phyloP scores from a whole-genome alignment of 371 early-diverging fungal genomes.

The Cokeromyces recurvatus region DNA sequence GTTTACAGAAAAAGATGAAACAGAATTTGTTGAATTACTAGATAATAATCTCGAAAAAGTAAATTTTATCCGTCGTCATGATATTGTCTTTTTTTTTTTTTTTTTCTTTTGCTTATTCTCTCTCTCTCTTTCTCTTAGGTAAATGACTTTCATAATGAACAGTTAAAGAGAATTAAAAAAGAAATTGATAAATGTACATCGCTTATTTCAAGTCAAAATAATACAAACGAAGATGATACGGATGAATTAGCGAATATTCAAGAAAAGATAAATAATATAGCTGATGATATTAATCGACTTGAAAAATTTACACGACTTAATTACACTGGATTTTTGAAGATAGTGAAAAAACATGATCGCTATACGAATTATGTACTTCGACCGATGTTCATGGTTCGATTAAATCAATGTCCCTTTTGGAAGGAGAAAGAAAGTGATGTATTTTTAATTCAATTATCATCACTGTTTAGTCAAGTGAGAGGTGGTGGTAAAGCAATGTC shows the following conservation, averaged over 20 bases:
- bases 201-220: constrained; percentile 40
- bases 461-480: constrained; percentile 85
- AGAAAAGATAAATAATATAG: constrained; percentile 80
- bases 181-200: constrained; percentile 61
- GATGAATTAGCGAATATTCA: no score
- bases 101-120: no score
- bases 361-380: constrained; percentile 82
- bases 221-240: constrained; percentile 51
- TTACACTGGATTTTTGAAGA: constrained; percentile 95
- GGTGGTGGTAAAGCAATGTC: constrained; percentile 70
- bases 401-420: constrained; percentile 87
- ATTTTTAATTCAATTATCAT: constrained; percentile 84
- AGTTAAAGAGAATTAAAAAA: constrained; percentile 82
- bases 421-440: constrained; percentile 76
- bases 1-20: constrained; percentile 73
- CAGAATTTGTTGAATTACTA: constrained; percentile 79
- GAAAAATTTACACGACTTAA: constrained; percentile 92
- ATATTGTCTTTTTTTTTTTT: no score
- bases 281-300: constrained; percentile 86
- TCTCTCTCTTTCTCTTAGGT: constrained; percentile 49
- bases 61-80: neutral
- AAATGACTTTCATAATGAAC: constrained; percentile 84
- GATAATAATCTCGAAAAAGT: constrained; percentile 93
- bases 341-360: constrained; percentile 97
- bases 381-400: constrained; percentile 82